Evolutionary conservation across 148 eudicot genomes (phyloP), one percentile per base, ranked within the genome.

Genomic region (Simmondsia chinensis): DNA sequence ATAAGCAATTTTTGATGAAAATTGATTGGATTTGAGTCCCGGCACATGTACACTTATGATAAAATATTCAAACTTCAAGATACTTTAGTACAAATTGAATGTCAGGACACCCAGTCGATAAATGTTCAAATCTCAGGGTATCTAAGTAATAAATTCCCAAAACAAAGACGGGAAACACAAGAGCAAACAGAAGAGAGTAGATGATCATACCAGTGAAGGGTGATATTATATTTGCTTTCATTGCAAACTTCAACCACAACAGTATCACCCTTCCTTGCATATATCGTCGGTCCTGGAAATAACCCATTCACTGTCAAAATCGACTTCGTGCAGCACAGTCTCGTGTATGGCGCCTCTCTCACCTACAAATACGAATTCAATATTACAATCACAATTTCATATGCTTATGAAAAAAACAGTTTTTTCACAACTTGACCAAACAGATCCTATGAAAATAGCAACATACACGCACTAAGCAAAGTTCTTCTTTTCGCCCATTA

Each of bases 291-390:
- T 30, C 76, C 81, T 6, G 81, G 81, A 60, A 46, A 75, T 30
- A 30, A 33, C 11, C 76, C 81, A 37, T 75, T 75, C 0, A 75
- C 76, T 0, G 76, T 75, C 23, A 75, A 44, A 8, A 75, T 71
- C 21, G 43, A 46, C 59, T 75, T 75, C 10, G 70, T 70, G 12
- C 17, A 19, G 43, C 76, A 71, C 0, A 75, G 56, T 49, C 72
- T 70, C 3, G 61, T 66, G 56, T 66, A 59, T 4, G 28, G 11
- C 12, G 57, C 56, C 48, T 66, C 71, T 54, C 41, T 47, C 35
- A 65, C 55, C 61, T 65, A 8, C 30, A 51, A 29, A 33, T 7
- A 30, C 14, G 13, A 18, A 39, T 6, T n/a, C n/a, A n/a, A n/a
- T n/a, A 39, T 11, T 26, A 37, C 26, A 34, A 6, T 1, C 27